Evolutionary conservation across 139 green algal genomes (phyloP).

Genomic region (Bryopsis sp.): DNA sequence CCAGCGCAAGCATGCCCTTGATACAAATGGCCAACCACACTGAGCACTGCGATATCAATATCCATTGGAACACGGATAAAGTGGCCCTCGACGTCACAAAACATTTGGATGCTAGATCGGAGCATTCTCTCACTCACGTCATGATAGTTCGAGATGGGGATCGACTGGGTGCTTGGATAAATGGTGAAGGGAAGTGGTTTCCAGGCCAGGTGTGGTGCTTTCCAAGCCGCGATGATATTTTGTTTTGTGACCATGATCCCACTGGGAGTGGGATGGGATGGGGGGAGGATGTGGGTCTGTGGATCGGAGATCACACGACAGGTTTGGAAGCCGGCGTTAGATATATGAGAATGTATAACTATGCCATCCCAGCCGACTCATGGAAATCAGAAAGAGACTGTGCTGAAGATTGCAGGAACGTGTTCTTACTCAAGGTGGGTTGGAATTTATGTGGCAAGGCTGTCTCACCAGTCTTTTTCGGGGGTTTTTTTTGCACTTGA

Average conservation of each 20-base stretch:
- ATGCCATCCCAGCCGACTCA: background rate
- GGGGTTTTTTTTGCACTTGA: too few relatives aligned
- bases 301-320: background rate
- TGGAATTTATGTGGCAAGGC: too few relatives aligned
- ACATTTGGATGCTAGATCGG: too few relatives aligned
- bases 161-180: conserved; percentile 27
- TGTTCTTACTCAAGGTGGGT: background rate
- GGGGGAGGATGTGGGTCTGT: background rate
- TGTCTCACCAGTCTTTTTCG: too few relatives aligned
- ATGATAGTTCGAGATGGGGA: conserved; percentile 26
- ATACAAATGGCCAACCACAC: too few relatives aligned
- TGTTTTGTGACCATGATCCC: conserved; percentile 13
- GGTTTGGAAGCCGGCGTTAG: background rate
- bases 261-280: background rate
- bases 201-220: conserved; percentile 23
- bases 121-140: too few relatives aligned
- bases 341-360: conserved; percentile 1
- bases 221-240: conserved; percentile 8
- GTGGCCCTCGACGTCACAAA: too few relatives aligned
- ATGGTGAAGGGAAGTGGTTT: conserved; percentile 26
- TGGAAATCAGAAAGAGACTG: background rate
- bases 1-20: too few relatives aligned
- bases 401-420: background rate
- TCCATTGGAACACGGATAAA: too few relatives aligned
- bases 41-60: too few relatives aligned